Percentiles rank a stretch among this genome's conserved stretches.
phyloP scores from a whole-genome alignment of 257 asterid genomes.

The Oldenlandia corymbosa region DNA sequence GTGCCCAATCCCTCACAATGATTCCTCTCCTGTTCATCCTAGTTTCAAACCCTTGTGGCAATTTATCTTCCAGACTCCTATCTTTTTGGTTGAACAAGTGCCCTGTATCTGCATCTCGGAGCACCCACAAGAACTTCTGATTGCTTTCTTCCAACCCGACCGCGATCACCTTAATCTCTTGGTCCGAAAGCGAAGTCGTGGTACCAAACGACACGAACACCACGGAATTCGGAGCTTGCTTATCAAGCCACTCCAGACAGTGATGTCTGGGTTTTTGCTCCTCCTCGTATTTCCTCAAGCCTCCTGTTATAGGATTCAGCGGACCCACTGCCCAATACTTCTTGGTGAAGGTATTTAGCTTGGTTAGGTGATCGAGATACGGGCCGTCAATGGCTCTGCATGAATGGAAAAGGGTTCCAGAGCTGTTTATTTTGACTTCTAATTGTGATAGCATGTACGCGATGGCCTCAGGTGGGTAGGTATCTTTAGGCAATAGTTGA shows the following conservation, averaged over 20 bases:
- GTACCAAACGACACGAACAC: slow-evolving; percentile 45
- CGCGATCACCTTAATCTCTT: slow-evolving; percentile 32
- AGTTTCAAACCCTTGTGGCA: slow-evolving; percentile 35
- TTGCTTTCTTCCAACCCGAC: slow-evolving; percentile 36
- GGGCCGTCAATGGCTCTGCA: too few species aligned
- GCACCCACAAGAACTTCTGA: slow-evolving; percentile 39
- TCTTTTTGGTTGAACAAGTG: slow-evolving; percentile 7
- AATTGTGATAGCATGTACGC: too few species aligned
- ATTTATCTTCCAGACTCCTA: neutral
- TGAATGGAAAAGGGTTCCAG: too few species aligned
- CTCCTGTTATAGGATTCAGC: slow-evolving; percentile 14
- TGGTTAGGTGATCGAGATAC: too few species aligned
- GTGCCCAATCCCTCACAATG: slow-evolving; percentile 49
- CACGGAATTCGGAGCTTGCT: slow-evolving; percentile 30
- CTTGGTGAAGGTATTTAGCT: too few species aligned
- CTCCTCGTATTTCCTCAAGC: slow-evolving; percentile 4
- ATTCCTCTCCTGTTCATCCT: slow-evolving; percentile 27
- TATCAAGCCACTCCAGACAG: slow-evolving; percentile 40
- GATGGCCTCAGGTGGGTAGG: too few species aligned
- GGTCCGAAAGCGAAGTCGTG: slow-evolving; percentile 23
- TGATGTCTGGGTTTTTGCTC: slow-evolving; percentile 8
- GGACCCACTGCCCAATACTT: slow-evolving; percentile 38
- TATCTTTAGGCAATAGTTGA: too few species aligned
- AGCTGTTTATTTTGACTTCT: too few species aligned
- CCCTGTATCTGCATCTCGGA: slow-evolving; percentile 48